A percentile compares a stretch with the other conserved stretches of the same genome.
These are phyloP conservation scores for Coffea canephora DNA, from an alignment of 257 asterid genomes.

Conservation along the genomic window DNA sequence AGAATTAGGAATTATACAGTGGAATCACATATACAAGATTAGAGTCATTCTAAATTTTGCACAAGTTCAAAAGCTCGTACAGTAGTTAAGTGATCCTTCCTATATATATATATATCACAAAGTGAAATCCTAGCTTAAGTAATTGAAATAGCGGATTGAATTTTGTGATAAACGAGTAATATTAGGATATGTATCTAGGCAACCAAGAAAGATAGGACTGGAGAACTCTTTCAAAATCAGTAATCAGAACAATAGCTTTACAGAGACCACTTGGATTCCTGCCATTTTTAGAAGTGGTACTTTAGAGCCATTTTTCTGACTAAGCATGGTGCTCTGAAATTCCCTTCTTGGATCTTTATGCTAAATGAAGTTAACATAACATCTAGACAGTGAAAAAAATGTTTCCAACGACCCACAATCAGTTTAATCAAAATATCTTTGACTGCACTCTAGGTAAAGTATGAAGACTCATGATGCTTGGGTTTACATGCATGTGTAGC, in stretches of 20 bases:
- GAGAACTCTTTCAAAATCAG: not conserved
- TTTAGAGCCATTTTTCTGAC: not conserved
- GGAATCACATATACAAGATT: not conserved
- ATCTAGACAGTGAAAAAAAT: not conserved
- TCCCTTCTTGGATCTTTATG: not conserved
- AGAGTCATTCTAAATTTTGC: not conserved
- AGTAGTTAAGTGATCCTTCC: not conserved
- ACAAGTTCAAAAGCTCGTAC: not conserved
- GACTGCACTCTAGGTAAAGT: not conserved
- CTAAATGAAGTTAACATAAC: not conserved
- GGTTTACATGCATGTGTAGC: not conserved
- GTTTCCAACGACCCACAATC: not conserved
- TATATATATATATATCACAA: too few relatives aligned
- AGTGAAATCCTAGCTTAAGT: not conserved
- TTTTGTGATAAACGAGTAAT: not conserved
- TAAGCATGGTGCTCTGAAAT: not conserved
- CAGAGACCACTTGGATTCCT: not conserved
- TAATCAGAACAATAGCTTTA: not conserved
- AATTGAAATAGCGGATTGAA: not conserved
- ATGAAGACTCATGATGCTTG: conserved; percentile 1
- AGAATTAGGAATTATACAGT: too few relatives aligned
- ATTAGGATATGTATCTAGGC: conserved; percentile 48
- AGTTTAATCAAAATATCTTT: not conserved
- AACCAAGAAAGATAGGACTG: not conserved
- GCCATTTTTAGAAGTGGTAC: not conserved